Conservation (phyloP, 805 yeast species). For the Zygosaccharomyces rouxii region DNA sequence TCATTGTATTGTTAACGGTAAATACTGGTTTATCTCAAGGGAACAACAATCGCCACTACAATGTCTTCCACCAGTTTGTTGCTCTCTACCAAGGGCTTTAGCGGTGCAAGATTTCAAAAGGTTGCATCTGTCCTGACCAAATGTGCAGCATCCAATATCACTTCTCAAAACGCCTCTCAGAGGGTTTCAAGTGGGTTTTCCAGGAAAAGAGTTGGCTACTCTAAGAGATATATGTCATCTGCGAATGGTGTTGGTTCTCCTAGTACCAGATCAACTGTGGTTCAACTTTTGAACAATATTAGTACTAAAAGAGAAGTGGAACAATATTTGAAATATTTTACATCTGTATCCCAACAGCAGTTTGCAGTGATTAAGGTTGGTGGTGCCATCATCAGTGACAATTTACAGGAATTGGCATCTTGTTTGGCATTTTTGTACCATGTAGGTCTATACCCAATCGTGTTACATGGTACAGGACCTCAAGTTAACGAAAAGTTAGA, state of each 20-base stretch:
- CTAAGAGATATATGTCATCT: slow-evolving; percentile 25
- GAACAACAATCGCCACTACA: background rate
- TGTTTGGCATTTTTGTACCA: slow-evolving; percentile 95
- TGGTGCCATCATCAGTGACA: slow-evolving; percentile 97
- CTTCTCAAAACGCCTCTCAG: slow-evolving; percentile 9
- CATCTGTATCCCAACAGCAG: slow-evolving; percentile 93
- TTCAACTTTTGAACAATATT: slow-evolving; percentile 89
- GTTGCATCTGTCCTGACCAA: slow-evolving; percentile 18
- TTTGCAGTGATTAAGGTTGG: slow-evolving; percentile 99
- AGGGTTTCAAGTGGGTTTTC: slow-evolving; percentile 8
- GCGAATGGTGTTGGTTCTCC: slow-evolving; percentile 28
- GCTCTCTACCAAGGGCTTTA: slow-evolving; percentile 27
- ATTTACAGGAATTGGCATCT: slow-evolving; percentile 87
- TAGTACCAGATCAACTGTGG: slow-evolving; percentile 85
- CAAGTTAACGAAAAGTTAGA: slow-evolving; percentile 94
- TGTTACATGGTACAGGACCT: slow-evolving; percentile 98
- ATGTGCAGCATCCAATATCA: slow-evolving; percentile 17
- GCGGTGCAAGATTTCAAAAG: slow-evolving; percentile 18
- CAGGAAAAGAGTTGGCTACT: slow-evolving; percentile 28
- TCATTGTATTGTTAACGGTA: no score
- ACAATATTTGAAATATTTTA: slow-evolving; percentile 93
- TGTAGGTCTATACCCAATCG: slow-evolving; percentile 95
- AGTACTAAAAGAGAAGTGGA: slow-evolving; percentile 98
- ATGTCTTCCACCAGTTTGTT: slow-evolving; percentile 31
- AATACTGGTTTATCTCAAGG: background rate